A percentile compares a stretch with the other conserved stretches of the same genome.
These are phyloP conservation scores for Abelmoschus esculentus DNA, from an alignment of 345 rosid species.

Conservation along the genomic window DNA sequence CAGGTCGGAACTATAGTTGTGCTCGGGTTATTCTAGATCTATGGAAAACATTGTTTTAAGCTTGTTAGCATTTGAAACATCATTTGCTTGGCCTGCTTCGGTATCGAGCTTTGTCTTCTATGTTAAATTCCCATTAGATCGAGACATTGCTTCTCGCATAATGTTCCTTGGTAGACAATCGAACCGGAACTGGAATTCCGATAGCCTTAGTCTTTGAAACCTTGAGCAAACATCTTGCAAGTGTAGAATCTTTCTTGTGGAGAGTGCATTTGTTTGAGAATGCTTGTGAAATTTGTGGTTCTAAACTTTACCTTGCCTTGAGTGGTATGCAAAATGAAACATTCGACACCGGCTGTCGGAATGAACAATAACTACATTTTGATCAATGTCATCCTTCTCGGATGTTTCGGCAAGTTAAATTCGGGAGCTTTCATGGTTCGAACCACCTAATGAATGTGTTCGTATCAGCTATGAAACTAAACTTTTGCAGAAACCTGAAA, in stretches of 20 bases:
- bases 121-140: background rate
- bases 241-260: background rate
- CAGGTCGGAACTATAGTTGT: background rate
- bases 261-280: background rate
- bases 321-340: background rate
- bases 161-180: background rate
- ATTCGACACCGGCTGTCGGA: background rate
- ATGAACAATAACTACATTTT: background rate
- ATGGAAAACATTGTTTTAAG: background rate
- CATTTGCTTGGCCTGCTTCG: background rate
- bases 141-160: background rate
- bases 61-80: background rate
- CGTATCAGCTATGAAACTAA: background rate
- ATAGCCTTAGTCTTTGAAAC: background rate
- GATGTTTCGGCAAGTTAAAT: background rate
- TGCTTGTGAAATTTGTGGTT: background rate
- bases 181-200: background rate
- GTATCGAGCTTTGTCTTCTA: background rate
- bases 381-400: background rate
- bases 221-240: background rate
- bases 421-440: background rate
- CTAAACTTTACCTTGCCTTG: background rate
- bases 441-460: background rate
- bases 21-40: background rate
- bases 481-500: background rate